phyloP scores from a whole-genome alignment of 192 early-diverging fungal genomes.

The Coemansia sp. region DNA sequence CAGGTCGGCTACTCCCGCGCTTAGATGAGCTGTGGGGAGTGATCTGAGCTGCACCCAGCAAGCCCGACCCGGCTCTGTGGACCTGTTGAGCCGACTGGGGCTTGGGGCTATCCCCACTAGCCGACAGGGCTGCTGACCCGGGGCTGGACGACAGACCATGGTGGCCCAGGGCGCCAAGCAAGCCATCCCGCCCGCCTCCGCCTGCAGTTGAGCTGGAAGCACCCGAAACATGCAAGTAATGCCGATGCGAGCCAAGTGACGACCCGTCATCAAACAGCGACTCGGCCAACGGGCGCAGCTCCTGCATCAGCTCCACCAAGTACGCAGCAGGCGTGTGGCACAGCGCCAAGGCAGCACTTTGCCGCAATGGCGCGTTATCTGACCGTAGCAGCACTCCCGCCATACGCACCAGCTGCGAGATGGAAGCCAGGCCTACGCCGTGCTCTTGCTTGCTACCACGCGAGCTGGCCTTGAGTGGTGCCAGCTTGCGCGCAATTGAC shows the following conservation, averaged over 20 bases:
- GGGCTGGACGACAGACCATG: slow-evolving; percentile 21
- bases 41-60: slow-evolving; percentile 17
- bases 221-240: slow-evolving; percentile 41
- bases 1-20: slow-evolving; percentile 13
- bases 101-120: slow-evolving; percentile 11
- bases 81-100: slow-evolving; percentile 7
- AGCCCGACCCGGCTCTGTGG: slow-evolving; percentile 10
- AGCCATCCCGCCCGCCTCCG: slow-evolving; percentile 6
- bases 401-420: slow-evolving; percentile 51
- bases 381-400: slow-evolving; percentile 33
- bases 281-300: slow-evolving; percentile 46
- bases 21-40: slow-evolving; percentile 21
- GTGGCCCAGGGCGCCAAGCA: slow-evolving; percentile 22
- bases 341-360: slow-evolving; percentile 29
- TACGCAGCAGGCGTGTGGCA: slow-evolving; percentile 34
- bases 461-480: slow-evolving; percentile 38
- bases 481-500: slow-evolving; percentile 48
- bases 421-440: slow-evolving; percentile 36
- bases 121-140: not conserved
- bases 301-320: slow-evolving; percentile 45
- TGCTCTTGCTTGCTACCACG: slow-evolving; percentile 46
- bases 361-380: slow-evolving; percentile 45
- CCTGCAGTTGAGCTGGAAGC: slow-evolving; percentile 6
- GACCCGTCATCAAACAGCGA: slow-evolving; percentile 46
- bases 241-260: slow-evolving; percentile 27